Base-by-base conservation (phyloP, 140 eudicot genomes). In the Ambrosia hybrid region DNA sequence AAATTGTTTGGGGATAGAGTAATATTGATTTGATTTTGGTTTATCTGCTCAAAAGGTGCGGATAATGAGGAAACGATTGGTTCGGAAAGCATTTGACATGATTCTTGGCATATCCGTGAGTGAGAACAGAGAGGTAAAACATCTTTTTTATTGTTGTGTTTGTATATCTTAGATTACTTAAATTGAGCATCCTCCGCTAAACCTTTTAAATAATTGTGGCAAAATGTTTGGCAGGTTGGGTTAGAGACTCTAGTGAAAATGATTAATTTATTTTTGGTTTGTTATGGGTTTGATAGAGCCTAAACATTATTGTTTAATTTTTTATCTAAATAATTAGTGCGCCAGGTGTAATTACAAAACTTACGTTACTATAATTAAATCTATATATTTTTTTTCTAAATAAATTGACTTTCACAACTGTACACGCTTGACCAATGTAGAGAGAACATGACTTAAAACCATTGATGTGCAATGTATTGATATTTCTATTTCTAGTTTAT, bases 51-150 rank as follows among this genome's bases (percentile, higher is more conserved):
- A 60, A n/a, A 60, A 94, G 99, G 97, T 94, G 33, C 91, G 97
- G 6, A 90, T 90, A 71, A 94, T 94, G 99, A 86, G 87, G 85
- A 90, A 88, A 63, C 89, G 99, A 21, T 79, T 90, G 88, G 97
- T 94, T 13, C 84, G 93, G 64, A 94, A 94, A 82, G 95, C 99
- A 9, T 90, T 94, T 64, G 99, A 90, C 75, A 90, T 94, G 99
- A 94, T 90, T 76, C 88, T 79, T 55, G 97, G 97, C 70, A 83
- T 94, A 57, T 76, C 97, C 13, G 67, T 88, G 85, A 94, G 97
- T 43, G 99, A 90, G 81, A 83, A 90, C 65, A 82, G 79, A 72
- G 99, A 88, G 70, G 99, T 94, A 88, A 41, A 66, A 51, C 69
- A 39, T 55, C 58, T 59, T 15, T 4, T 0, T 58, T 72, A n/a